Base-by-base conservation (phyloP, 129 eudicot species). In the carrot (Daucus carota) region DNA sequence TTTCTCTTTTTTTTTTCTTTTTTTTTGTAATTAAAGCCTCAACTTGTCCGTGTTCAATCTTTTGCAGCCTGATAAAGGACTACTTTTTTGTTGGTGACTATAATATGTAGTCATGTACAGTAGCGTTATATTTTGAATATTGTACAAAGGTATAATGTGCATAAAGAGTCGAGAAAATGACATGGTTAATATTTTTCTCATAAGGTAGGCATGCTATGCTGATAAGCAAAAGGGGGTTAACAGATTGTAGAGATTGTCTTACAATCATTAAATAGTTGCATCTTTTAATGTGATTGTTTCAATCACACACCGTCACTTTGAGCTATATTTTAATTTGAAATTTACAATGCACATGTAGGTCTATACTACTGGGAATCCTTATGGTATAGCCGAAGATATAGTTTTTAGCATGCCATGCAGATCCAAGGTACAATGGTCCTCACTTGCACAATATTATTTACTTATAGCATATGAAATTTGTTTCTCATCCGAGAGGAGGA, bases 351-450 rank as follows among this genome's bases (percentile, higher is more conserved):
- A 36, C 26, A 29, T 73, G 74, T 48, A 91, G 98, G 98, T 94
- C 52, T 94, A 94, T 77, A 89, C 97, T 48, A 83, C 70, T 63
- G 98, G 98, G 57, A 94, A 94, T 70, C 98, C 98, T 28, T 94
- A 94, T 74, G 98, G 98, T 24, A 89, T 94, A 75, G 97, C 93
- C 57, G 97, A 91, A n/a, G 96, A 77, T 81, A 88, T 94, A 75
- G 97, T 94, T 79, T 91, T 91, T 83, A 94, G 98, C 80, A 91
- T 94, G 98, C 98, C 98, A 44, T 94, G 98, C 84, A 89, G 93
- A 80, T 94, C 98, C 41, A 94, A 91, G 75, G 98, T 89, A 76
- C 76, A 72, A 77, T 60, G 45, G 71, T 71, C 80, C 73, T 48
- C 65, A 1, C 12, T 16, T 2, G 34, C 73, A 33, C 34, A 31